Percentiles rank a stretch among this genome's conserved stretches.
phyloP scores from a whole-genome alignment of 2,329 filamentous ascomycete species.

The Xylariaceae sp. region DNA sequence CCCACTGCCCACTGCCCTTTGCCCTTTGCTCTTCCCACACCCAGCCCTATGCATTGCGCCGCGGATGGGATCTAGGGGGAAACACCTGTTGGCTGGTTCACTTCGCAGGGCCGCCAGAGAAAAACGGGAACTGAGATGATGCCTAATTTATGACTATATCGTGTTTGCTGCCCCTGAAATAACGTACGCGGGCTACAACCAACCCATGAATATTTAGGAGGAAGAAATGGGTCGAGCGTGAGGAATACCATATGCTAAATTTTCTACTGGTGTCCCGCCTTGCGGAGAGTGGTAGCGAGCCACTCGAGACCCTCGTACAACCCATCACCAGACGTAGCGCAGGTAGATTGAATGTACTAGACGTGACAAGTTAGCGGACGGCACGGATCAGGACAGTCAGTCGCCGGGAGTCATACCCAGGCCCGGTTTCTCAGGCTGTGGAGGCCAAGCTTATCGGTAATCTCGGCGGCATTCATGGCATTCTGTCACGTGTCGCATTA shows the following conservation, averaged over 20 bases:
- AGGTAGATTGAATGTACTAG: slow-evolving; percentile 99
- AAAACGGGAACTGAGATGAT: slow-evolving; percentile 33
- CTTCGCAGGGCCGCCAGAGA: slow-evolving; percentile 28
- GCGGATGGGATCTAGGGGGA: slow-evolving; percentile 19
- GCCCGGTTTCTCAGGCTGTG: slow-evolving; percentile 97
- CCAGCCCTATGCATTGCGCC: slow-evolving; percentile 31
- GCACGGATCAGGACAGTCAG: background rate
- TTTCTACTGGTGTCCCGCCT: slow-evolving; percentile 62
- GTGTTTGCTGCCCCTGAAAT: slow-evolving; percentile 50
- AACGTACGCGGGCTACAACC: slow-evolving; percentile 55
- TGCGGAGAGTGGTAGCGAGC: slow-evolving; percentile 79
- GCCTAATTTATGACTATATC: slow-evolving; percentile 50
- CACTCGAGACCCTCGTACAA: slow-evolving; percentile 98
- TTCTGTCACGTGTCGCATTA: slow-evolving; percentile 55
- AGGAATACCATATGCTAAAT: slow-evolving; percentile 35
- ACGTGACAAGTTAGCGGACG: slow-evolving; percentile 15
- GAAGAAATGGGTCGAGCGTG: slow-evolving; percentile 42
- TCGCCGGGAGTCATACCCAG: slow-evolving; percentile 68
- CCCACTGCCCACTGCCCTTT: no score
- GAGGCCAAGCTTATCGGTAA: slow-evolving; percentile 99
- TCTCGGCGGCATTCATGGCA: slow-evolving; percentile 99
- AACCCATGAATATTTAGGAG: slow-evolving; percentile 44
- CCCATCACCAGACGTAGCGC: slow-evolving; percentile 97
- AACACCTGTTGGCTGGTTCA: slow-evolving; percentile 25
- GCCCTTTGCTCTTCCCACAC: slow-evolving; percentile 30